phyloP scores from a whole-genome alignment of 169 alveolate species.

The Hammondia hammondi region DNA sequence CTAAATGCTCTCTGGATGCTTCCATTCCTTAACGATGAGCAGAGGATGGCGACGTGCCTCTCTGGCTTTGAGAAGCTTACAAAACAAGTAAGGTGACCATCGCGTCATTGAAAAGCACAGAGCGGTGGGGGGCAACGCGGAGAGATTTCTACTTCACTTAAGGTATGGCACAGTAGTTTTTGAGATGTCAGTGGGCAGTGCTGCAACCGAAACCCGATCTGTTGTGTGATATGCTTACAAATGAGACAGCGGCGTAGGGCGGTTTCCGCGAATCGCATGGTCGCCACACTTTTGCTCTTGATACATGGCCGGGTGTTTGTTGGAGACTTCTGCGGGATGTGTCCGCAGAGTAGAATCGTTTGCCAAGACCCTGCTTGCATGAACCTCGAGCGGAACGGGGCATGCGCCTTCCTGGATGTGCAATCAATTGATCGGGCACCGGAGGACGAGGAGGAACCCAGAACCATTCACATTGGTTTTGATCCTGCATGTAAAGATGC shows the following conservation, averaged over 20 bases:
- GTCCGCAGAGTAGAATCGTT: background rate
- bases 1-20: conserved; percentile 63
- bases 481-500: conserved; percentile 46
- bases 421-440: background rate
- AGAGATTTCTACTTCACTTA: too few relatives aligned
- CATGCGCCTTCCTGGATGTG: conserved; percentile 51
- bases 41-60: conserved; percentile 48
- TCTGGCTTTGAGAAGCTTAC: conserved; percentile 64
- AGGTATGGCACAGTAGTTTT: too few relatives aligned
- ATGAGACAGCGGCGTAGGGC: too few relatives aligned
- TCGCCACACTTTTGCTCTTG: background rate
- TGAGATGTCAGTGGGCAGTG: too few relatives aligned
- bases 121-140: too few relatives aligned
- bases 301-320: background rate
- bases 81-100: background rate
- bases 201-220: too few relatives aligned
- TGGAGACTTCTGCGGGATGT: background rate
- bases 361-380: conserved; percentile 57
- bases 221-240: too few relatives aligned
- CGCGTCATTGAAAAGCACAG: too few relatives aligned
- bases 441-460: background rate
- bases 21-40: conserved; percentile 53
- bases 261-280: background rate
- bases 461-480: conserved; percentile 51
- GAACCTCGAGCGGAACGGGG: conserved; percentile 50